Evolutionary conservation across 2,329 filamentous ascomycete genomes (phyloP).

Genomic region (Alternaria brassicae): DNA sequence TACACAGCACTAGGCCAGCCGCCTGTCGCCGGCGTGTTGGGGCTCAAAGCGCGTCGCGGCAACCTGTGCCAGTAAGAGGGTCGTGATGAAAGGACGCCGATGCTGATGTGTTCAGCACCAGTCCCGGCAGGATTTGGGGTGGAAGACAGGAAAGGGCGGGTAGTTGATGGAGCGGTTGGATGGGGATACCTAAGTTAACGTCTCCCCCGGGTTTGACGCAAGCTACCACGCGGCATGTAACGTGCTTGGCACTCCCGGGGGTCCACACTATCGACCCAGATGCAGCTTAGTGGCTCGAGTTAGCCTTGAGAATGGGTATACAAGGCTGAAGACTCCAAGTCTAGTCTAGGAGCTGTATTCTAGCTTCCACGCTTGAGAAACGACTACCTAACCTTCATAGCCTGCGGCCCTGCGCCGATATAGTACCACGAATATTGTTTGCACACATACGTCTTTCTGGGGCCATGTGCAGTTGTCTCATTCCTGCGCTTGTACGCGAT

Average conservation of each 20-base stretch:
- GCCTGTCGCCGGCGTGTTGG: conserved; percentile 19
- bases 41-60: conserved; percentile 3
- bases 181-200: conserved; percentile 12
- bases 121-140: neutral
- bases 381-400: neutral
- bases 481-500: neutral
- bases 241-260: conserved; percentile 11
- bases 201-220: conserved; percentile 12
- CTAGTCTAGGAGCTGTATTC: neutral
- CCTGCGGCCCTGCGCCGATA: neutral
- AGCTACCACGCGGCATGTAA: conserved; percentile 14
- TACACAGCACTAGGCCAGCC: conserved; percentile 37
- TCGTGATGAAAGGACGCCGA: neutral
- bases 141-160: neutral
- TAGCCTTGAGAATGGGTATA: conserved; percentile 4
- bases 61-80: conserved; percentile 4
- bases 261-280: neutral
- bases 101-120: neutral
- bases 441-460: neutral
- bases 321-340: conserved; percentile 3
- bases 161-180: neutral
- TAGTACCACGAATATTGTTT: neutral
- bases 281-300: neutral
- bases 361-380: neutral
- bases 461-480: no score